Conservation (phyloP, 2,329 filamentous ascomycete genomes). For the Alternaria rosae region DNA sequence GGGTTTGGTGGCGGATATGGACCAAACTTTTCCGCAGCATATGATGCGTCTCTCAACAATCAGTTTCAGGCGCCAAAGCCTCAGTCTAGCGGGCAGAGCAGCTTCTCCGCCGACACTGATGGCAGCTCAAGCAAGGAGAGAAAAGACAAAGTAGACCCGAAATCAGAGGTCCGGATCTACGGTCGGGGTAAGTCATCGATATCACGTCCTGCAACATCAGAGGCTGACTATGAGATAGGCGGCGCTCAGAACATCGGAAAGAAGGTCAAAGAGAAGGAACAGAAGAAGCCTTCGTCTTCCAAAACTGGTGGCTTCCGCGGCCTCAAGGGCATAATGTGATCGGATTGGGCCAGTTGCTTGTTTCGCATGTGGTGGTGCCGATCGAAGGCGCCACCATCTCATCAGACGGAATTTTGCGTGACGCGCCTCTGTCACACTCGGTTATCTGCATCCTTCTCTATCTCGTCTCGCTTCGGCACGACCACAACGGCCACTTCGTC, state of each 20-base stretch:
- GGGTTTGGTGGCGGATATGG: constrained; percentile 33
- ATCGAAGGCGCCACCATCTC: constrained; percentile 1
- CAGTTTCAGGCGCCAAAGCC: constrained; percentile 31
- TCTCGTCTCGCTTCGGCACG: not conserved
- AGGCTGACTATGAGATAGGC: constrained; percentile 49
- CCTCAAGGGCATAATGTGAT: constrained; percentile 49
- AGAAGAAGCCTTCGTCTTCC: constrained; percentile 53
- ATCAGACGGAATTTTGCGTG: not conserved
- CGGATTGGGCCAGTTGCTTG: not conserved
- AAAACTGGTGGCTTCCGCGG: constrained; percentile 51
- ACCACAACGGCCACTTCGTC: not conserved
- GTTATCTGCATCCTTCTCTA: not conserved
- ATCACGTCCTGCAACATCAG: constrained; percentile 24
- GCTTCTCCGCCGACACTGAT: constrained; percentile 49
- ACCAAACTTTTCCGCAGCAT: constrained; percentile 38
- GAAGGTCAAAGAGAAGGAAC: constrained; percentile 59
- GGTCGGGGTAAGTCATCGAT: constrained; percentile 59
- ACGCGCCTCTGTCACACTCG: constrained; percentile 3
- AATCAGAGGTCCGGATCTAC: constrained; percentile 61
- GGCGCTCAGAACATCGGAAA: constrained; percentile 64
- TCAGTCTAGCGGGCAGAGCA: constrained; percentile 50
- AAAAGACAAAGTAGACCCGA: constrained; percentile 56
- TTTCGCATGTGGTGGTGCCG: not conserved
- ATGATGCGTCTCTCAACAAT: constrained; percentile 42
- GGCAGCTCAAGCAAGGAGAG: constrained; percentile 45